Conservation (phyloP, 371 early-diverging fungal species). For the Homolaphlyctis polyrhiza region DNA sequence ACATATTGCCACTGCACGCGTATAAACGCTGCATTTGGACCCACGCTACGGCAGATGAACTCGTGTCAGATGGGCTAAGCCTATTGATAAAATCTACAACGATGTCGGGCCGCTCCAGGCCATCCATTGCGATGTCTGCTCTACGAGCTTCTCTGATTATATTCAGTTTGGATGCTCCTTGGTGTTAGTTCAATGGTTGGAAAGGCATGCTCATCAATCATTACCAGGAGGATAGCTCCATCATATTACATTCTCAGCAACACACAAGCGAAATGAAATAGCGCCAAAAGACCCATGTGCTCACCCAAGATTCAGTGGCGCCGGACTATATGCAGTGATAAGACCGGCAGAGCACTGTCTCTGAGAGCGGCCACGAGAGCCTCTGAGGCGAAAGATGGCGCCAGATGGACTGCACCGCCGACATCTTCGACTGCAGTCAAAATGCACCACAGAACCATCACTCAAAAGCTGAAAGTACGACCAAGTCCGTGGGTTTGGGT, state of each 20-base stretch:
- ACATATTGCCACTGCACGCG: not conserved
- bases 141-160: not conserved
- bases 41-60: not conserved
- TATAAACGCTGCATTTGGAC: not conserved
- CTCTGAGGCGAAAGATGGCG: not conserved
- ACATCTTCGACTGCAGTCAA: not conserved
- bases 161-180: not conserved
- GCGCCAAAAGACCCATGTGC: too few relatives aligned
- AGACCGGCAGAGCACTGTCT: too few relatives aligned
- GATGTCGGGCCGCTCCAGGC: not conserved
- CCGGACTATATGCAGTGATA: too few relatives aligned
- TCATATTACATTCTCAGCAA: too few relatives aligned
- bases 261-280: too few relatives aligned
- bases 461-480: not conserved
- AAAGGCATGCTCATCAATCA: not conserved
- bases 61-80: not conserved
- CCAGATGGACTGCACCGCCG: not conserved
- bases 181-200: not conserved
- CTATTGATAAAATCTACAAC: not conserved
- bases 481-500: not conserved
- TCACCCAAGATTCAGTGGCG: too few relatives aligned
- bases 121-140: not conserved
- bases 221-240: too few relatives aligned
- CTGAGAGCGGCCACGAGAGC: too few relatives aligned
- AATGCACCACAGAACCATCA: not conserved